Evolutionary conservation across 371 early-diverging fungal species (phyloP).

Genomic region (Rhizopus microsporus): DNA sequence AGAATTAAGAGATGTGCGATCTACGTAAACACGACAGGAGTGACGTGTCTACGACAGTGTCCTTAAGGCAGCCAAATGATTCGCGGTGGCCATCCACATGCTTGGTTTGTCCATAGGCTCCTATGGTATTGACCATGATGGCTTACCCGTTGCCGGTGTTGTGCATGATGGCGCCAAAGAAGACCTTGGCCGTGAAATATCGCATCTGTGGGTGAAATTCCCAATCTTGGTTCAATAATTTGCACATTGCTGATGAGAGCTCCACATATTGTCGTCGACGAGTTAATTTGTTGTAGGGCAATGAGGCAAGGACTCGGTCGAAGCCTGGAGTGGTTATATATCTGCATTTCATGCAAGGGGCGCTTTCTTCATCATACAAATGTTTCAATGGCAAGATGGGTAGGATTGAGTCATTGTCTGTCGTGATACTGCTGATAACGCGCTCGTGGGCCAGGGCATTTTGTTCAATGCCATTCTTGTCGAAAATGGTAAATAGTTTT

Average conservation of each 20-base stretch:
- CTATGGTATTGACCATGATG: constrained; percentile 26
- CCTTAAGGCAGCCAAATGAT: constrained; percentile 7
- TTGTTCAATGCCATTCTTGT: constrained; percentile 7
- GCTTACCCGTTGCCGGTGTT: constrained; percentile 23
- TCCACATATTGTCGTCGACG: background rate
- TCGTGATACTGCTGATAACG: background rate
- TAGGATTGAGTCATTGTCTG: background rate
- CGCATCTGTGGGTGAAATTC: constrained; percentile 16
- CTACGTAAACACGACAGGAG: background rate
- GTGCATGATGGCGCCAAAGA: constrained; percentile 16
- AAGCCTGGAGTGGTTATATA: background rate
- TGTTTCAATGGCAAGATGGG: constrained; percentile 5
- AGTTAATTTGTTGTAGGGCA: constrained; percentile 1
- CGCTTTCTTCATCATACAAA: constrained; percentile 5
- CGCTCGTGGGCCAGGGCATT: constrained; percentile 12
- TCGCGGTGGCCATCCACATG: constrained; percentile 14
- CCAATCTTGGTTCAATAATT: constrained; percentile 10
- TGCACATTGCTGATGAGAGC: background rate
- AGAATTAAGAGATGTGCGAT: no score
- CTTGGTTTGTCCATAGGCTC: constrained; percentile 21
- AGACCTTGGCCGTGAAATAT: constrained; percentile 13
- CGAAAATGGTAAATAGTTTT: constrained; percentile 7
- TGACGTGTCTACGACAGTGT: background rate
- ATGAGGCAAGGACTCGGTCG: background rate
- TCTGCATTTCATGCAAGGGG: constrained; percentile 1